Conservation (phyloP, 1,284 basidiomycete species). For the Xerocomus nothofagi region DNA sequence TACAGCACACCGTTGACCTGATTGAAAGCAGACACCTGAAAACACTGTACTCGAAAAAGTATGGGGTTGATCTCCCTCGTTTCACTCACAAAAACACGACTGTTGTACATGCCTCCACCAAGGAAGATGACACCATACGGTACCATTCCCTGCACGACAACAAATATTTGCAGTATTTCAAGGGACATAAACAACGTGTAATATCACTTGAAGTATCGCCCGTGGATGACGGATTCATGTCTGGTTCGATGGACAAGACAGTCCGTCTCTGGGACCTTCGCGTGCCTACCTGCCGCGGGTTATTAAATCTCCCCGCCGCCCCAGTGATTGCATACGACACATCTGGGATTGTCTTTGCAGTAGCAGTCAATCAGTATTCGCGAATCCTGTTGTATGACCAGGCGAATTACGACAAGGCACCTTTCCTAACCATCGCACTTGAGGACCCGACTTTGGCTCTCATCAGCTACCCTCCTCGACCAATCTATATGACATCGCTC, state of each 20-base stretch:
- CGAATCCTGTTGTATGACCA: slow-evolving; percentile 89
- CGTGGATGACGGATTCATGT: slow-evolving; percentile 93
- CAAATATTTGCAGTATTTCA: slow-evolving; percentile 94
- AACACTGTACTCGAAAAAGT: slow-evolving; percentile 91
- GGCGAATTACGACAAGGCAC: slow-evolving; percentile 87
- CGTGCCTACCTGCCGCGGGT: slow-evolving; percentile 70
- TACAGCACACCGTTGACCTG: slow-evolving; percentile 26
- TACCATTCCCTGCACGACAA: slow-evolving; percentile 97
- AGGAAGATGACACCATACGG: slow-evolving; percentile 92
- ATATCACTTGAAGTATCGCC: slow-evolving; percentile 92
- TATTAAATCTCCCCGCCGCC: slow-evolving; percentile 68
- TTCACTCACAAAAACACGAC: slow-evolving; percentile 90
- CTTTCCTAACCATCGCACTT: slow-evolving; percentile 82
- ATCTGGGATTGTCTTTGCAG: slow-evolving; percentile 88
- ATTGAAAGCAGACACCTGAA: slow-evolving; percentile 59
- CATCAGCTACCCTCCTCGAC: slow-evolving; percentile 81
- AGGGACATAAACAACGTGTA: slow-evolving; percentile 89
- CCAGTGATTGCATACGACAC: slow-evolving; percentile 91
- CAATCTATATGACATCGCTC: slow-evolving; percentile 89
- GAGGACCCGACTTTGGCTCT: slow-evolving; percentile 75
- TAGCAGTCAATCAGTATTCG: slow-evolving; percentile 85
- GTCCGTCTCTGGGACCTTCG: slow-evolving; percentile 98
- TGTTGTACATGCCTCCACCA: slow-evolving; percentile 91
- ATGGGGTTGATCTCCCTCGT: slow-evolving; percentile 90
- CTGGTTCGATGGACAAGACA: slow-evolving; percentile 90